Evolutionary conservation across 257 asterid genomes (phyloP).

Genomic region (Solanum medicagineum): DNA sequence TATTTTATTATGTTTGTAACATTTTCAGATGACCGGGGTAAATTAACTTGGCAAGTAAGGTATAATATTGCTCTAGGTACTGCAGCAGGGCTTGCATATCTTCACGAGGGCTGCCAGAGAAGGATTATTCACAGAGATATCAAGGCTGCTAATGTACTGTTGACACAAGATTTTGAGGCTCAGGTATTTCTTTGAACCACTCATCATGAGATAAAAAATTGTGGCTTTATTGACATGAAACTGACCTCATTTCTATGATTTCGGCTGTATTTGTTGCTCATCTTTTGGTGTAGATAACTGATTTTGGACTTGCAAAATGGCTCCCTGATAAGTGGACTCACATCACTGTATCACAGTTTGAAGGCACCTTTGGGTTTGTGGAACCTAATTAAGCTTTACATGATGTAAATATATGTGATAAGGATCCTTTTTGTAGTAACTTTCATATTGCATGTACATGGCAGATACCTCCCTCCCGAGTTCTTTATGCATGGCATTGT

Average conservation of each 20-base stretch:
- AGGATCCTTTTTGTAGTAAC: neutral
- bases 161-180: conserved; percentile 76
- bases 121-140: conserved; percentile 90
- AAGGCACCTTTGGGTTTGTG: conserved; percentile 90
- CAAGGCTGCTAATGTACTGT: conserved; percentile 84
- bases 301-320: conserved; percentile 97
- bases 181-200: conserved; percentile 29
- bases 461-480: conserved; percentile 97
- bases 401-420: neutral
- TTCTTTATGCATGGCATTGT: conserved; percentile 84
- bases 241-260: neutral
- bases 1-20: neutral
- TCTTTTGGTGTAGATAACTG: conserved; percentile 59
- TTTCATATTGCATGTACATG: neutral
- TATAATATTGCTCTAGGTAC: conserved; percentile 65
- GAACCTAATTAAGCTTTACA: neutral
- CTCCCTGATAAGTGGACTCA: conserved; percentile 98
- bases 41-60: conserved; percentile 46
- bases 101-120: conserved; percentile 92
- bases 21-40: conserved; percentile 39
- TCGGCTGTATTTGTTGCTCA: neutral
- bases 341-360: conserved; percentile 68
- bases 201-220: neutral
- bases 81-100: conserved; percentile 79
- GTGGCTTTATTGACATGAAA: neutral